Evolutionary conservation across 352 stramenopile genomes (phyloP).

Genomic region (Globisporangium middletonii): DNA sequence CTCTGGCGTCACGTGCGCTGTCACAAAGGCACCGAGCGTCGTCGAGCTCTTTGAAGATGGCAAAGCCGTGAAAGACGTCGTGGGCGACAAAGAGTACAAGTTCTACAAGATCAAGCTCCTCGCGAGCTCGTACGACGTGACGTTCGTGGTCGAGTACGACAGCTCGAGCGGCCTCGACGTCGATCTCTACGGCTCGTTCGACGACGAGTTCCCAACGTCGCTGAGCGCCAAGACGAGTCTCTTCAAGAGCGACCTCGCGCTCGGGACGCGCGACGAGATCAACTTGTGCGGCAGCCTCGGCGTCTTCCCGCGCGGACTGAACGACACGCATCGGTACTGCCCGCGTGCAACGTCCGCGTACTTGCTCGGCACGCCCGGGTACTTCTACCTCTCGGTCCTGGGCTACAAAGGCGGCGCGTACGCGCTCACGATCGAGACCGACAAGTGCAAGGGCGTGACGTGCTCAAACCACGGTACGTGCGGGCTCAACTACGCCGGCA

Average conservation of each 20-base stretch:
- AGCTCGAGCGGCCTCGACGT: conserved; percentile 25
- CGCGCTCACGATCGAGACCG: conserved; percentile 41
- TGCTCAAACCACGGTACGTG: conserved; percentile 58
- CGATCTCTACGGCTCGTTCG: conserved; percentile 73
- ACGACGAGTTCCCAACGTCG: conserved; percentile 47
- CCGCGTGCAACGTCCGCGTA: conserved; percentile 42
- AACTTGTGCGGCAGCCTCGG: conserved; percentile 62
- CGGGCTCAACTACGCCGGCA: conserved; percentile 50
- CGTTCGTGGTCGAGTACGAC: conserved; percentile 42
- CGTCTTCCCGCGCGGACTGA: conserved; percentile 50
- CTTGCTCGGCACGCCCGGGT: conserved; percentile 44
- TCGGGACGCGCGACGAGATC: conserved; percentile 41
- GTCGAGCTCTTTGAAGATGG: conserved; percentile 22
- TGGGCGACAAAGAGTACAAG: conserved; percentile 50
- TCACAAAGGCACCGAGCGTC: conserved; percentile 15
- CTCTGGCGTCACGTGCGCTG: conserved; percentile 33
- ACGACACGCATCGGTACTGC: conserved; percentile 55
- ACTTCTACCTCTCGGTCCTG: conserved; percentile 67
- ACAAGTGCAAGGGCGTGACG: conserved; percentile 57
- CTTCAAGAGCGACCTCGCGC: conserved; percentile 51
- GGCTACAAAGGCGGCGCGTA: conserved; percentile 38
- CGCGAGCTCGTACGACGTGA: conserved; percentile 64
- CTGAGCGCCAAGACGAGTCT: conserved; percentile 32
- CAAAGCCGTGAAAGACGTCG: conserved; percentile 13
- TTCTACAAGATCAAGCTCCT: conserved; percentile 64